These are phyloP conservation scores for Drosera capensis DNA, from an alignment of 148 eudicot species.

Conservation along the genomic window DNA sequence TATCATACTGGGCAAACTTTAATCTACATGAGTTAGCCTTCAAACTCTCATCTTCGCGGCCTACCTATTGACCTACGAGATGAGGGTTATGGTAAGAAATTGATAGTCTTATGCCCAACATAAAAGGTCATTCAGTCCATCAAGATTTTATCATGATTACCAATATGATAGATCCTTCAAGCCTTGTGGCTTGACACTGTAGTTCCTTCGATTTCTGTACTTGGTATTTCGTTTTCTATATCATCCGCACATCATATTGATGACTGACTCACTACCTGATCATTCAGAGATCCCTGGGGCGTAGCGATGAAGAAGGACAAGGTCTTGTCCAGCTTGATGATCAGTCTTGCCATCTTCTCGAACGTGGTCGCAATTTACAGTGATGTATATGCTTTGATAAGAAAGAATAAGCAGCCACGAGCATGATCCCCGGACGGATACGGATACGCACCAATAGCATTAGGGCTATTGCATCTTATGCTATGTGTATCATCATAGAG, in stretches of 20 bases:
- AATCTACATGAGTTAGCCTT: no score
- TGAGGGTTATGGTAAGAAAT: no score
- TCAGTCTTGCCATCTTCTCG: slow-evolving; percentile 4
- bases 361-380: slow-evolving; percentile 8
- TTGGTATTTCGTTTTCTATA: background rate
- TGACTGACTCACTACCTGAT: background rate
- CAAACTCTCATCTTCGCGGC: no score
- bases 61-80: no score
- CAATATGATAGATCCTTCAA: no score
- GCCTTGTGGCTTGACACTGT: no score
- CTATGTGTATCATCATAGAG: no score
- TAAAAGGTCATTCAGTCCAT: no score
- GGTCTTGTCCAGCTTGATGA: slow-evolving; percentile 1
- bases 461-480: no score
- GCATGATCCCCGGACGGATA: background rate
- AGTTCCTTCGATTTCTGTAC: background rate
- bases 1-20: background rate
- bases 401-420: background rate
- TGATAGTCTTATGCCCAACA: no score
- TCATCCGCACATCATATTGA: no score
- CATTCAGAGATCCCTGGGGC: slow-evolving; percentile 1
- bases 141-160: no score
- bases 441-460: background rate
- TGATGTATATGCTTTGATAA: slow-evolving; percentile 5
- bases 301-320: slow-evolving; percentile 2